Evolutionary conservation across 495 filamentous ascomycete genomes (phyloP).

Genomic region (Entonaema liquescens): DNA sequence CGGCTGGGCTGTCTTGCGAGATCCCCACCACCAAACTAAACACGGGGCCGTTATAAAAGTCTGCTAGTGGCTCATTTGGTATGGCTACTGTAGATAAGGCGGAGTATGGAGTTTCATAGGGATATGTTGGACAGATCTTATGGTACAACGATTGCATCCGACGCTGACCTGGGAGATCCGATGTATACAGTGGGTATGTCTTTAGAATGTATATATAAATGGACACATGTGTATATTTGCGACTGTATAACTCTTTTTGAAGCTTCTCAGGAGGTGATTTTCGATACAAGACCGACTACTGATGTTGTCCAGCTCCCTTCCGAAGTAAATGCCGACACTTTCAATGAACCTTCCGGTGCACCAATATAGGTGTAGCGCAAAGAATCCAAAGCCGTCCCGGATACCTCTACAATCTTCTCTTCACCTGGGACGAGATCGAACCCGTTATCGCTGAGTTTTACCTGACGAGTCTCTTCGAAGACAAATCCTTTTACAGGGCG

Average conservation of each 20-base stretch:
- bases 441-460: conserved; percentile 57
- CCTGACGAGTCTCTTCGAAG: conserved; percentile 52
- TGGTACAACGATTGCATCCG: neutral
- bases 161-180: neutral
- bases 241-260: neutral
- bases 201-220: neutral
- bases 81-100: neutral
- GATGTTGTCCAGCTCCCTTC: neutral
- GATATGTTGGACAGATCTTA: neutral
- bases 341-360: conserved; percentile 35
- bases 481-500: conserved; percentile 60
- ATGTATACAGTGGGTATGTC: neutral
- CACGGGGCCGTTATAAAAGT: no score
- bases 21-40: no score
- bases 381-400: conserved; percentile 20
- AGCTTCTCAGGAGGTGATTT: neutral
- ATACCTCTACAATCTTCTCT: conserved; percentile 43
- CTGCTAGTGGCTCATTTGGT: neutral
- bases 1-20: no score
- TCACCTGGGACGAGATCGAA: conserved; percentile 59
- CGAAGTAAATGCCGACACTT: neutral
- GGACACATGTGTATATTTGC: neutral
- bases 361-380: conserved; percentile 45
- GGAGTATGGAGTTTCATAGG: neutral
- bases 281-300: neutral